Evolutionary conservation across 768 basidiomycete genomes (phyloP), one percentile per base, ranked within the genome.

Genomic region (Russula brevipes): DNA sequence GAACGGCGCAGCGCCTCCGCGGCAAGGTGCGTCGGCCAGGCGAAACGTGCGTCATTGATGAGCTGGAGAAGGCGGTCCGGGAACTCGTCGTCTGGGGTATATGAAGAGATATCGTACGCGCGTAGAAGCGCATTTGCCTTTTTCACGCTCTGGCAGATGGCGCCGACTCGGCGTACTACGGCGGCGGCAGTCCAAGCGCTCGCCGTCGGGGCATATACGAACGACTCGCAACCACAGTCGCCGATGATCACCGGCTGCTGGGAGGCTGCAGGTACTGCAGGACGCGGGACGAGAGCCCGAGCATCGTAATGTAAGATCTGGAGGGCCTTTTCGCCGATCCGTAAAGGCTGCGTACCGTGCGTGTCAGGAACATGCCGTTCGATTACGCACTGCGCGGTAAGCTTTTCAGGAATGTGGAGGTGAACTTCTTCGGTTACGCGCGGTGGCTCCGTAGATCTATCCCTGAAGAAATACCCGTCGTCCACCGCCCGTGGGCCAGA

Each of bases 161-260:
- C 90, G 52, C 87, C 87, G 63, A 89, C 75, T 36, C 88, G 80
- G 54, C 87, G 83, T 44, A 84, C 81, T 60, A 85, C 84, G 44
- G 80, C 83, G 0, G 80, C 68, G 0, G 85, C 75, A 0, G 81
- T 82, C 89, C 89, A 91, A 5, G 80, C 71, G 5, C 84, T 86
- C 2, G 81, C 81, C 14, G 84, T 76, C 3, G 75, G 69, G 0
- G 83, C 80, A 87, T 87, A 88, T 10, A 84, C 77, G 54, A 84
- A 77, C 11, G 86, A 83, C 66, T 90, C 86, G 62, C 77, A 81
- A 30, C 80, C 78, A 53, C 82, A 84, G 72, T 91, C 89, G 7
- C 89, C 89, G 54, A 91, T 87, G 63, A 91, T 84, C 59, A 91
- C 76, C 1, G 88, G 86, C 64, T 91, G 88, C 30, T 73, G 79